phyloP scores from a whole-genome alignment of 371 early-diverging fungal species.

The Synchytrium microbalum region DNA sequence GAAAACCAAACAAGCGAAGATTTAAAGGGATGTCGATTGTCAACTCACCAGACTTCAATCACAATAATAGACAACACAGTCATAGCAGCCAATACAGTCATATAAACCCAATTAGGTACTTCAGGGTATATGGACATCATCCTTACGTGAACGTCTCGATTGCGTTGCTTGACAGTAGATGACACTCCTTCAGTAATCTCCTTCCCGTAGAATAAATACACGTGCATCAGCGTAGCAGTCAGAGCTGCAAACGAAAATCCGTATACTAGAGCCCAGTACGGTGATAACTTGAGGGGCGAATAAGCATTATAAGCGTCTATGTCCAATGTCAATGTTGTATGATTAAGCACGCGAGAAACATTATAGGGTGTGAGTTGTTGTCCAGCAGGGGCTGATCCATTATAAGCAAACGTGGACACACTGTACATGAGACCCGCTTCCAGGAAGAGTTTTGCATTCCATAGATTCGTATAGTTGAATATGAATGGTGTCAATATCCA shows the following conservation, averaged over 20 bases:
- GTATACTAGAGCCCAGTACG: conserved; percentile 11
- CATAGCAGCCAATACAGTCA: neutral
- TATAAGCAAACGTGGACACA: neutral
- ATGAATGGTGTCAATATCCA: neutral
- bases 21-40: no score
- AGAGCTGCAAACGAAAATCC: conserved; percentile 15
- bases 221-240: conserved; percentile 10
- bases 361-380: neutral
- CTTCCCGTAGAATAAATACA: conserved; percentile 11
- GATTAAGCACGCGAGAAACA: neutral
- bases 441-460: neutral
- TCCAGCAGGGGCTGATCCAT: neutral
- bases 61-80: neutral
- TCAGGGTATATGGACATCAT: neutral
- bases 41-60: neutral
- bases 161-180: neutral
- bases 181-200: neutral
- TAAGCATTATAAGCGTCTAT: neutral
- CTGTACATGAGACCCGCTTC: neutral
- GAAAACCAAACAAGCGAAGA: no score
- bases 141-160: conserved; percentile 1
- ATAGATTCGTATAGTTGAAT: neutral
- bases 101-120: neutral
- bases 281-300: neutral
- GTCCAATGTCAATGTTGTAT: neutral